phyloP scores from a whole-genome alignment of 768 basidiomycete genomes.

The Leccinum uliginosum region DNA sequence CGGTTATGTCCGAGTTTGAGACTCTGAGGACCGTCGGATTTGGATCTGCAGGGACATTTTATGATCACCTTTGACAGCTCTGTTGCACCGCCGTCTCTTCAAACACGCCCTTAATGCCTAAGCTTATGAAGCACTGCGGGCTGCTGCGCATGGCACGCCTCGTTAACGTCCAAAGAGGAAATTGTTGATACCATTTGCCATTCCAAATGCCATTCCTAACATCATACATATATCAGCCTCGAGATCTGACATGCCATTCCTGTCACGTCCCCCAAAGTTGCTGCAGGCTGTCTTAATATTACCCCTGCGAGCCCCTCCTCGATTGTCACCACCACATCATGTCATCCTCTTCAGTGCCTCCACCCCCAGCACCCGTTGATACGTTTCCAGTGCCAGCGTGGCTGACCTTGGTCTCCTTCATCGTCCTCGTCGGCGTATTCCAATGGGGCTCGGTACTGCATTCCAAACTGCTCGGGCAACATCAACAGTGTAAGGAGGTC shows the following conservation, averaged over 20 bases:
- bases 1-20: background rate
- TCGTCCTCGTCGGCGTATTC: constrained; percentile 18
- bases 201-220: background rate
- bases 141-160: background rate
- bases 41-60: background rate
- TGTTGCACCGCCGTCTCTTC: background rate
- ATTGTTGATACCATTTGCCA: background rate
- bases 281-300: background rate
- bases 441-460: constrained; percentile 25
- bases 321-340: constrained; percentile 1
- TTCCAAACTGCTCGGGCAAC: constrained; percentile 15
- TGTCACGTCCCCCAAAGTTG: background rate
- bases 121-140: background rate
- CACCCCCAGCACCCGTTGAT: background rate
- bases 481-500: background rate
- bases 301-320: background rate
- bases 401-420: constrained; percentile 13
- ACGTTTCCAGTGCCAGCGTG: constrained; percentile 14
- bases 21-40: background rate
- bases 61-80: background rate
- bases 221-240: constrained; percentile 1
- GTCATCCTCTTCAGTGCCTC: background rate
- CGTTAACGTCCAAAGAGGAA: background rate
- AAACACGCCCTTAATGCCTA: background rate
- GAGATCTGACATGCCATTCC: background rate